A percentile compares a stretch with the other conserved stretches of the same genome.
phyloP scores from a whole-genome alignment of 1,284 basidiomycete species.

The Thelephora terrestris region DNA sequence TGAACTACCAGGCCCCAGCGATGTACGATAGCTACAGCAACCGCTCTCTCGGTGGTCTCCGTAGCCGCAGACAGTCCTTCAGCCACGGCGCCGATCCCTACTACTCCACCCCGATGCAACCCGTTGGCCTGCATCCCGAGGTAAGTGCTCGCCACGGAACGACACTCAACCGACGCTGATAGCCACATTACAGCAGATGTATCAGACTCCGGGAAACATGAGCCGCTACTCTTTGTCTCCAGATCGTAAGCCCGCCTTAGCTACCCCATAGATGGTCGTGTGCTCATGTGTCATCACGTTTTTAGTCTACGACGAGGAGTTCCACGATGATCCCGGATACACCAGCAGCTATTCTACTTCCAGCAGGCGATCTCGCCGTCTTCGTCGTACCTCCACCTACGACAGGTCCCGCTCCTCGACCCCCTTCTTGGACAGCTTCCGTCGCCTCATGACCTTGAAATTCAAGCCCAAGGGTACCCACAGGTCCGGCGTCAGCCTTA shows the following conservation, averaged over 20 bases:
- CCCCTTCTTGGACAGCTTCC: constrained; percentile 29
- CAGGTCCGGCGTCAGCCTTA: constrained; percentile 53
- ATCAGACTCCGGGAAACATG: constrained; percentile 15
- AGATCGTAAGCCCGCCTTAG: constrained; percentile 14
- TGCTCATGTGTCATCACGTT: constrained; percentile 24
- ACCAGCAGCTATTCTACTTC: constrained; percentile 18
- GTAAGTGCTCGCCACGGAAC: constrained; percentile 9
- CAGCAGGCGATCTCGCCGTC: constrained; percentile 21
- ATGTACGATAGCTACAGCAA: constrained; percentile 25
- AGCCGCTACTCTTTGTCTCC: constrained; percentile 17
- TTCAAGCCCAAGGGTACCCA: constrained; percentile 65
- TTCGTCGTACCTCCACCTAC: constrained; percentile 44
- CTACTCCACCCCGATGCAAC: constrained; percentile 15
- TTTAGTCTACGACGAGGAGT: constrained; percentile 40
- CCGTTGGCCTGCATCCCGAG: constrained; percentile 18
- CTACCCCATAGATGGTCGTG: constrained; percentile 11
- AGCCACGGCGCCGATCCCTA: constrained; percentile 10
- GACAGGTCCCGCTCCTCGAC: constrained; percentile 25
- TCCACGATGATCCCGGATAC: constrained; percentile 19
- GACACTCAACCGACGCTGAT: not conserved
- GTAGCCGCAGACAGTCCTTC: constrained; percentile 16
- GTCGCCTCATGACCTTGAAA: constrained; percentile 41
- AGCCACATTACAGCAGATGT: constrained; percentile 9
- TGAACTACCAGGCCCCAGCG: constrained; percentile 14
- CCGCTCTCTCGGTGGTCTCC: constrained; percentile 20